These are phyloP conservation scores for Trichoderma koningii DNA, from an alignment of 2,329 filamentous ascomycete genomes.

Conservation along the genomic window DNA sequence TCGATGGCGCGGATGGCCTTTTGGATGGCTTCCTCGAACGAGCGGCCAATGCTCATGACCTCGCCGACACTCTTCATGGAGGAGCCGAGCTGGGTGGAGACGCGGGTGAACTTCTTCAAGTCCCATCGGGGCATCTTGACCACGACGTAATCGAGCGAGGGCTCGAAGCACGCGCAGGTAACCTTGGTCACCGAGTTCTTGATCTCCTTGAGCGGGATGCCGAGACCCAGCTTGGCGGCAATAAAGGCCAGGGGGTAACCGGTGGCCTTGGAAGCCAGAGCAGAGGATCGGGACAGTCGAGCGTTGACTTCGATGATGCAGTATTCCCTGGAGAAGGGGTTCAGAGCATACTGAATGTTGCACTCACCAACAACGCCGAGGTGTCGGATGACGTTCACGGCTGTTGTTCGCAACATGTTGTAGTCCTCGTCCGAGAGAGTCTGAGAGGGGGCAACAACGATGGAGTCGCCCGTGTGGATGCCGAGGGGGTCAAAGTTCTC, in stretches of 20 bases:
- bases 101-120: conserved; percentile 96
- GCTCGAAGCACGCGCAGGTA: conserved; percentile 97
- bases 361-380: conserved; percentile 97
- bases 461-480: conserved; percentile 97
- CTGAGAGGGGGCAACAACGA: conserved; percentile 95
- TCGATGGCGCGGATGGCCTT: conserved; percentile 97
- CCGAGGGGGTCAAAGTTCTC: conserved; percentile 99
- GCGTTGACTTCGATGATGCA: conserved; percentile 99
- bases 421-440: conserved; percentile 97
- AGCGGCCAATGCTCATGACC: conserved; percentile 96
- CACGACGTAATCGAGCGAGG: conserved; percentile 95
- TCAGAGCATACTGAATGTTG: conserved; percentile 97
- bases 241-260: conserved; percentile 96
- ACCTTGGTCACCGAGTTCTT: conserved; percentile 93
- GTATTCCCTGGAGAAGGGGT: conserved; percentile 93
- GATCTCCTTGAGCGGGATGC: conserved; percentile 94
- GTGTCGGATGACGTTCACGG: conserved; percentile 95
- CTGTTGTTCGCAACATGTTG: conserved; percentile 97
- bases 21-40: conserved; percentile 97
- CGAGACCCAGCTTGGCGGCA: conserved; percentile 91
- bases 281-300: conserved; percentile 90
- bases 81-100: conserved; percentile 92
- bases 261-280: conserved; percentile 93
- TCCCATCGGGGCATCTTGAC: conserved; percentile 99
- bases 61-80: conserved; percentile 99